Base-by-base conservation (phyloP, 1,284 basidiomycete species). In the Ganoderma sp. region DNA sequence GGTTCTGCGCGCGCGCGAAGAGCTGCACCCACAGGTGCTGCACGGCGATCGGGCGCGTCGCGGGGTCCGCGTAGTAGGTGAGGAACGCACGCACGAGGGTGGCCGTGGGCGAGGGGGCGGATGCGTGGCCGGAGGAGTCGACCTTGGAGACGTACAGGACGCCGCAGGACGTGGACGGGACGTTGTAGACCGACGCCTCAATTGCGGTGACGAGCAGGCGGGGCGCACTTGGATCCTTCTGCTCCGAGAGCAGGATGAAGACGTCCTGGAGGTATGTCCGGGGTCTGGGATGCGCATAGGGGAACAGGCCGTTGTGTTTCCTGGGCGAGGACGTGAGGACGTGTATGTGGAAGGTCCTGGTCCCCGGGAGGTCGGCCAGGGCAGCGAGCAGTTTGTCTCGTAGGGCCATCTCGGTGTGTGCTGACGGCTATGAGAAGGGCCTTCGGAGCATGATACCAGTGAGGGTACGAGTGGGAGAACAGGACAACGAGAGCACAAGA, bases 61-160 rank as follows among this genome's bases (percentile, higher is more conserved):
- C 73, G n/a, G 90, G 88, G 57, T 88, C 81, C 43, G 90, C 85
- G 78, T 94, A 94, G 80, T 87, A 94, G 3, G 76, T 70, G 10
- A 98, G 75, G 68, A 97, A 85, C 0, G 91, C 83, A 32, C 84
- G 82, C 43, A 94, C 89, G 64, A 98, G 87, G 3, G 84, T 78
- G 1, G 86, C 80, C 0, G 94, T 95, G 1, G 93, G 88, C 59
- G 90, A 84, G 3, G 87, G 88, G 8, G 78, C 67, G 37, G 75
- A 74, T 0, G 84, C 88, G 72, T 94, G 95, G 0, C 97, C 97
- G 0, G 95, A 96, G 15, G 96, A 91, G 78, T 99, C 98, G 66
- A 98, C 90, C 80, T 99, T 99, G 62, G 94, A 94, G 59, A 99
- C 85, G 80, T 99, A 98, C 28, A 99, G 81, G 43, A 99, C 86